A percentile compares a stretch with the other conserved stretches of the same genome.
These are phyloP conservation scores for Fagus crenata DNA, from an alignment of 306 rosid species.

Conservation along the genomic window DNA sequence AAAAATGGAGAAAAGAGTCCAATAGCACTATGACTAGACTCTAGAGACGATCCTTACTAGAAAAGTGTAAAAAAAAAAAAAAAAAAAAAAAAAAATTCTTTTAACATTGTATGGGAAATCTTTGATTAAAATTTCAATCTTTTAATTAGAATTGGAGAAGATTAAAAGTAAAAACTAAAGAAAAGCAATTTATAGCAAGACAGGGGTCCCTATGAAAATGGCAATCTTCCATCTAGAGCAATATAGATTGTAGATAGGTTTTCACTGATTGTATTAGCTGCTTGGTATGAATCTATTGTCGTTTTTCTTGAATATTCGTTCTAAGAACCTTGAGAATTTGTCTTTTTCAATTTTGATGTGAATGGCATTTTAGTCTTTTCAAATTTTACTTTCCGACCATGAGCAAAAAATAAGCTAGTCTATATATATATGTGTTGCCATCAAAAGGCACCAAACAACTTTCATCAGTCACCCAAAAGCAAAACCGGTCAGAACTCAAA, in stretches of 20 bases:
- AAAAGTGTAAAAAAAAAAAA: too few relatives aligned
- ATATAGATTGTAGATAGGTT: not conserved
- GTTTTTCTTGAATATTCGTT: conserved; percentile 16
- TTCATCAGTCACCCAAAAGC: conserved; percentile 48
- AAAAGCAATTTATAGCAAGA: too few relatives aligned
- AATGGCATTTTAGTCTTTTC: conserved; percentile 28
- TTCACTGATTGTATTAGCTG: not conserved
- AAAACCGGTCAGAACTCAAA: conserved; percentile 40
- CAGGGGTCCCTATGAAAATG: too few relatives aligned
- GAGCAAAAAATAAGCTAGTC: conserved; percentile 13
- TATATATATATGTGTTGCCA: conserved; percentile 34
- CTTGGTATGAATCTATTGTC: not conserved
- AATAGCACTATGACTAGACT: too few relatives aligned
- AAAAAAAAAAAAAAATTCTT: too few relatives aligned
- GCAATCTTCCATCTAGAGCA: too few relatives aligned
- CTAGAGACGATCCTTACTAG: too few relatives aligned
- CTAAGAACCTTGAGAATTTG: conserved; percentile 21
- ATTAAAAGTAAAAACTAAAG: too few relatives aligned
- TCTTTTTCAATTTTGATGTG: conserved; percentile 27
- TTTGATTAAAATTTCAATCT: too few relatives aligned
- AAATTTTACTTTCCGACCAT: conserved; percentile 21
- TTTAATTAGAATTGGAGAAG: too few relatives aligned
- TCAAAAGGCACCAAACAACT: conserved; percentile 44
- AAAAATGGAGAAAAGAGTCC: too few relatives aligned
- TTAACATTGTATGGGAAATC: too few relatives aligned